Evolutionary conservation across 495 filamentous ascomycete genomes (phyloP), one percentile per base, ranked within the genome.

Genomic region (Lasiosphaeria ovina): DNA sequence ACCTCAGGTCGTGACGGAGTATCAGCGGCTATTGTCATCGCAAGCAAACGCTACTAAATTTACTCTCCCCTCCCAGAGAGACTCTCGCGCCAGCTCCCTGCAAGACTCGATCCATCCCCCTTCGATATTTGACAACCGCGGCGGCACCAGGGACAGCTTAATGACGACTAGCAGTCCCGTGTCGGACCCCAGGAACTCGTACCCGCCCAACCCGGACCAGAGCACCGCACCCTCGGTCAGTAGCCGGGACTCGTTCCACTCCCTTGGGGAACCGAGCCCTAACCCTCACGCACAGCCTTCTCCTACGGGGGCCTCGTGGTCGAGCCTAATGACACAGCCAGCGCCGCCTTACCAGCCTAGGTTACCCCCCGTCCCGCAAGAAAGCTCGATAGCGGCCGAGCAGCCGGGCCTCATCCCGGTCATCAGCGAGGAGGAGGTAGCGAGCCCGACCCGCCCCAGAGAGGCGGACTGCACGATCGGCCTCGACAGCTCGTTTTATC

Each of bases 401-500:
- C 44, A 47, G 44, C 44, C 14, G 0, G 53, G 53, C 4, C 53
- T 55, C 38, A 40, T 42, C 8, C 35, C 35, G 32, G 53, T 55
- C n/a, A 16, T 33, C 1, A 35, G 1, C 1, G 51, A 24, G 24
- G 24, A 24, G 24, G 24, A 24, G 24, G 24, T 24, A 24, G 0
- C 24, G 24, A 24, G 24, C 24, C 24, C 24, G 2, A 24, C 24
- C 24, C 24, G 24, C 24, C 24, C 24, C 24, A 51, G 64, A 51
- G 66, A 73, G 54, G 51, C 66, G 5, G 73, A 72, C 51, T 72
- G 69, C 55, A 67, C 56, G 36, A 74, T 79, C 55, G 69, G 60
- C 9, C 62, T 67, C 10, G 51, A 49, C 9, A 74, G 72, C 50
- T 77, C 76, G 3, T 74, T 77, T 60, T 71, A 75, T 35, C 71